These are phyloP conservation scores for Termitomyces sp. DNA, from an alignment of 768 basidiomycete genomes.

Conservation along the genomic window DNA sequence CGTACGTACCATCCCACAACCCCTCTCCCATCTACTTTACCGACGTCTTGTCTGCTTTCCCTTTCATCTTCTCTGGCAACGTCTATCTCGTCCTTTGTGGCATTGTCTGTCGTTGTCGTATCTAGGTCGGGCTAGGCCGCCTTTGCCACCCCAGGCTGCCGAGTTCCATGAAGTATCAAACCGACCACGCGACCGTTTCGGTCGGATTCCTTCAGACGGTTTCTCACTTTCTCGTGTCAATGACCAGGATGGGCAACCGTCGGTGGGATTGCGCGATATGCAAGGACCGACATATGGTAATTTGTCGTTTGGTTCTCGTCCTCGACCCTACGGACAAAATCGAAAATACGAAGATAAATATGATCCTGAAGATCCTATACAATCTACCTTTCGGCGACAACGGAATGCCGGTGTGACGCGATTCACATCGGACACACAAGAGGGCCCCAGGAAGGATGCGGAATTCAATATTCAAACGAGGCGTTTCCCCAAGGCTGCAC, in stretches of 20 bases:
- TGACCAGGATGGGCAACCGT: not conserved
- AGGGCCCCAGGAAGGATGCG: not conserved
- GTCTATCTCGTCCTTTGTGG: not conserved
- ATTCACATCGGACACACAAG: not conserved
- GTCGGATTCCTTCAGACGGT: not conserved
- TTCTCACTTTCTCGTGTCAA: not conserved
- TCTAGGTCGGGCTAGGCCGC: constrained; percentile 33
- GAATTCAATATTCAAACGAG: not conserved
- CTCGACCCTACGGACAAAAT: not conserved
- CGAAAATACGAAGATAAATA: not conserved
- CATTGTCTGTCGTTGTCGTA: constrained; percentile 1
- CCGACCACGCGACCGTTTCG: constrained; percentile 4
- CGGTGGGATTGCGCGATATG: not conserved
- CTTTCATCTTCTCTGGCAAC: constrained; percentile 5
- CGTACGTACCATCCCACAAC: constrained; percentile 26
- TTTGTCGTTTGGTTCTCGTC: not conserved
- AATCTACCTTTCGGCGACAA: not conserved
- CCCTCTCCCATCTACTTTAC: constrained; percentile 16
- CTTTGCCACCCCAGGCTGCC: constrained; percentile 38
- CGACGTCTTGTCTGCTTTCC: constrained; percentile 13
- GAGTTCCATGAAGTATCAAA: constrained; percentile 26
- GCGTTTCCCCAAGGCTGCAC: not conserved
- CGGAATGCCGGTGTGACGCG: not conserved
- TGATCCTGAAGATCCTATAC: not conserved
- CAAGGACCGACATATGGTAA: not conserved